Base-by-base conservation (phyloP, 1,284 basidiomycete genomes). In the Papiliotrema fonsecae region DNA sequence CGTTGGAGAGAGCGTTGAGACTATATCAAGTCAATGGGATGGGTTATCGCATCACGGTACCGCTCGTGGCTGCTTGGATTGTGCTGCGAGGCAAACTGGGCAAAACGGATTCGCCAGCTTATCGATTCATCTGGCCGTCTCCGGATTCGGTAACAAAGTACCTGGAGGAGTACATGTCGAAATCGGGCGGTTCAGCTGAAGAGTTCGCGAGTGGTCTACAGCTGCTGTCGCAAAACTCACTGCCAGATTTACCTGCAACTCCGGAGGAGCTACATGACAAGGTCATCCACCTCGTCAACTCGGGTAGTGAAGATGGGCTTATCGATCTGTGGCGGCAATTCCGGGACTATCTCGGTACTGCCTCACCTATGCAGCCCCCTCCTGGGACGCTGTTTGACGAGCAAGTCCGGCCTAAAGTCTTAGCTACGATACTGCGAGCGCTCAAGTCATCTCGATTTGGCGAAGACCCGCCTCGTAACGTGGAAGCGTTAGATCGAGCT, bases 31-130 rank as follows among this genome's bases (percentile, higher is more conserved):
- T n/a, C 5, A 38, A 28, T 42, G 22, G 27, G 21, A n/a, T 10
- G 28, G 27, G 44, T 34, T 47, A 43, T 26, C 27, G 37, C 31
- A 28, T 54, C 4, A 30, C 50, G 3, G 42, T 38, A 2, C 34
- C 49, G 6, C 34, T 57, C 2, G 44, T 51, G 21, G 46, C 52
- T 11, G 55, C 49, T 6, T 54, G 50, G 52, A 39, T 42, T 13
- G 47, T 54, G 1, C 37, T 57, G 27, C 52, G 52, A 9, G n/a
- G 37, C 7, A 44, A 50, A 35, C 16, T 38, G 25, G 45, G 32
- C 4, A 26, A 19, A 9, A 38, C 11, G 24, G 18, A 13, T 3
- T 11, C 34, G 32, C 37, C 37, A 3, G 26, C 19, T 11, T 22
- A 45, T 22, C 32, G 21, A 10, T 43, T 49, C 36, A 43, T 39